These are phyloP conservation scores for Fusarium mangiferae DNA, from an alignment of 2,329 filamentous ascomycete species.

Conservation along the genomic window DNA sequence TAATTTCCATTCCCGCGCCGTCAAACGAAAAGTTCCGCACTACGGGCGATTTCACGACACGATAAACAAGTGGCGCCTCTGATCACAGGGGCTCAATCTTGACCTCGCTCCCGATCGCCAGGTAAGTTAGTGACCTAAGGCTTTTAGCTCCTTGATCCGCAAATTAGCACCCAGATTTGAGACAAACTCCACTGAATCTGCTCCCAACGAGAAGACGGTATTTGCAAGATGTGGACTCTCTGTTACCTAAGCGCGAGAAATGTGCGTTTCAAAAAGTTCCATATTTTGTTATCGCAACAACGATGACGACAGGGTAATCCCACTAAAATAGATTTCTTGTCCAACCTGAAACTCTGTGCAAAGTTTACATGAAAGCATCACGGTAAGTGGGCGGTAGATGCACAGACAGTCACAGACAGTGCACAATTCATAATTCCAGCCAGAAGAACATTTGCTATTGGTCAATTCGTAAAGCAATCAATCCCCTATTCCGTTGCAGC, in stretches of 20 bases:
- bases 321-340: background rate
- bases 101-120: conserved; percentile 10
- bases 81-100: conserved; percentile 11
- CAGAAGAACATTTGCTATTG: background rate
- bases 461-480: background rate
- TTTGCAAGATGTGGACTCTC: background rate
- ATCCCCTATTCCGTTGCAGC: background rate
- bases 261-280: conserved; percentile 4
- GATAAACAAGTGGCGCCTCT: conserved; percentile 1
- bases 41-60: conserved; percentile 3
- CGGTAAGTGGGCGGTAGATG: background rate
- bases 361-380: background rate
- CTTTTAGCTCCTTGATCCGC: background rate
- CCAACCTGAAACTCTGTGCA: background rate
- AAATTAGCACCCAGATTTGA: background rate
- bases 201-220: background rate
- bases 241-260: background rate
- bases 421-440: background rate
- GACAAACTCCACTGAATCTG: background rate
- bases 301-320: background rate
- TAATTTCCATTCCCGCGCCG: background rate
- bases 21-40: background rate
- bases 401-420: background rate
- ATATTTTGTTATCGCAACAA: background rate
- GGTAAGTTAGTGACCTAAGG: background rate